A percentile compares a stretch with the other conserved stretches of the same genome.
These are phyloP conservation scores for Petunia axillaris DNA, from an alignment of 257 asterid species.

Conservation along the genomic window DNA sequence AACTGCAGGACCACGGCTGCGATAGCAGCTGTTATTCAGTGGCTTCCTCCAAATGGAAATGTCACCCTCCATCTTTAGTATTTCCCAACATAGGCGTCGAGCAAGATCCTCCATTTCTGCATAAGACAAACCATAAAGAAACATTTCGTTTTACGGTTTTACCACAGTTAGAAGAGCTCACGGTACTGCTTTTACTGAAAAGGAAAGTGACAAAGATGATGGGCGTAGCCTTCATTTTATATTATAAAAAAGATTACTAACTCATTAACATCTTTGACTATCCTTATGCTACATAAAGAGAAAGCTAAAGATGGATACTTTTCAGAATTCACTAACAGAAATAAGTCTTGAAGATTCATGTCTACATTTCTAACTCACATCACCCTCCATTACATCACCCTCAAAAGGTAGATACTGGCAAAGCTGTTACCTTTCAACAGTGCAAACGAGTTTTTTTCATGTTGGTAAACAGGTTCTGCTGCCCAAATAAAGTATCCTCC, in stretches of 20 bases:
- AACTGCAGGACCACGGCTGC: constrained; percentile 41
- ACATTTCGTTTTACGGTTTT: not conserved
- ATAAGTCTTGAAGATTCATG: not conserved
- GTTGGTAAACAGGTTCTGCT: constrained; percentile 35
- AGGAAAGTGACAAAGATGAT: not conserved
- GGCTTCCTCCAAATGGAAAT: constrained; percentile 70
- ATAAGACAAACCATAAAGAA: not conserved
- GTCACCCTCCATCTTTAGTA: constrained; percentile 47
- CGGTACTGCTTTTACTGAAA: not conserved
- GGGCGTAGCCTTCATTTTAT: not conserved
- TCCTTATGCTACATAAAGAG: constrained; percentile 9
- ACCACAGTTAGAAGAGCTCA: not conserved
- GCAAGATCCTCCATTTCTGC: constrained; percentile 63
- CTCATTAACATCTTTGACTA: not conserved
- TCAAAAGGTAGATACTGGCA: not conserved
- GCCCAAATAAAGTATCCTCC: constrained; percentile 68
- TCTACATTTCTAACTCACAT: not conserved
- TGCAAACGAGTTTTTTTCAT: constrained; percentile 36
- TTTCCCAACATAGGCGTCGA: constrained; percentile 58
- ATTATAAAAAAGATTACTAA: not conserved
- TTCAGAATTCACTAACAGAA: not conserved
- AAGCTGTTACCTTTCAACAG: constrained; percentile 54
- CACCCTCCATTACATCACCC: not conserved
- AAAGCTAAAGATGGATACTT: constrained; percentile 1
- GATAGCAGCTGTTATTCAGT: constrained; percentile 57